A percentile compares a stretch with the other conserved stretches of the same genome.
Evolutionary conservation across 164 flowering plant species (phyloP).

Genomic region (Litsea cubeba): DNA sequence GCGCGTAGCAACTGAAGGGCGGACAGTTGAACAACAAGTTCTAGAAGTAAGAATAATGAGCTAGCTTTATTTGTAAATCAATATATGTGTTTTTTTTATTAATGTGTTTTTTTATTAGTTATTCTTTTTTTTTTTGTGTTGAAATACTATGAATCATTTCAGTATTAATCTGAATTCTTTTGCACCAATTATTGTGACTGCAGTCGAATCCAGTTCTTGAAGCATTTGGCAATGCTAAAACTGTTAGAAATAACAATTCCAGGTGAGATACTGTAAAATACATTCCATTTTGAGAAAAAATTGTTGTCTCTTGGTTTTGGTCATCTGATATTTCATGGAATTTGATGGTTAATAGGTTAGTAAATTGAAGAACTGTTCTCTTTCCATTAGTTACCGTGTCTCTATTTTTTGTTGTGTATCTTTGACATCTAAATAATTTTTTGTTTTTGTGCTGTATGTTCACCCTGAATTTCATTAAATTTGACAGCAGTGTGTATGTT

Average conservation of each 20-base stretch:
- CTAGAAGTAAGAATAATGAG: too few relatives aligned
- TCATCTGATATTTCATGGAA: background rate
- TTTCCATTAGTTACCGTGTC: too few relatives aligned
- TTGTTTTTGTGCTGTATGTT: too few relatives aligned
- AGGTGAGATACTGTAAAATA: constrained; percentile 40
- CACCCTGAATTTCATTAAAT: too few relatives aligned
- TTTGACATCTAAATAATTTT: too few relatives aligned
- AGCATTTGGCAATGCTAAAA: constrained; percentile 93
- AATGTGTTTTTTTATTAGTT: background rate
- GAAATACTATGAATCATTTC: background rate
- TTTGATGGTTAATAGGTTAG: background rate
- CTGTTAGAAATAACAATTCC: constrained; percentile 77
- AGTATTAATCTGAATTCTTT: constrained; percentile 6
- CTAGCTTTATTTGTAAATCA: too few relatives aligned
- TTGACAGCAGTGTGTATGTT: too few relatives aligned
- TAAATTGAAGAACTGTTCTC: too few relatives aligned
- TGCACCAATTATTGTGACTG: constrained; percentile 21
- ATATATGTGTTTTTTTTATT: too few relatives aligned
- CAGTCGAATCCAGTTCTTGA: constrained; percentile 95
- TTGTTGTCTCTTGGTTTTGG: background rate
- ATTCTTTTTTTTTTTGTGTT: background rate
- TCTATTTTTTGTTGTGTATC: too few relatives aligned
- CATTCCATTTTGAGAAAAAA: background rate
- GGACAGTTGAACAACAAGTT: too few relatives aligned
- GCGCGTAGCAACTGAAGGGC: too few relatives aligned